Percentiles rank a stretch among this genome's conserved stretches.
These are phyloP conservation scores for Gracilaria caudata DNA, from an alignment of 23 red algal species.

Conservation along the genomic window DNA sequence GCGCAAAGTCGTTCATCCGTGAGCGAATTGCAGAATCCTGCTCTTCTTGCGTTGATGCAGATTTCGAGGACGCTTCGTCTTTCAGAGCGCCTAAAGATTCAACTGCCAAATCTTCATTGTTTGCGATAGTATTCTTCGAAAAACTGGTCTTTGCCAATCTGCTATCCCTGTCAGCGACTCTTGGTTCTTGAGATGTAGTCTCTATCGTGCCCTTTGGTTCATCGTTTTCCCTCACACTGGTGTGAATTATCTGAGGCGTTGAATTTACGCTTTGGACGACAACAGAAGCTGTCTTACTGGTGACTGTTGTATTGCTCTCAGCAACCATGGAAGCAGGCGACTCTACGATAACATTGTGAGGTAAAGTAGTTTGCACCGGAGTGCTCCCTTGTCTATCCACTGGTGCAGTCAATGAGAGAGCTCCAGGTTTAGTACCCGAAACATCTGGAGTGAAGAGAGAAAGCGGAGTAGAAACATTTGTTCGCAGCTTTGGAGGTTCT, in stretches of 20 bases:
- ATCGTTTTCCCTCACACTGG: neutral
- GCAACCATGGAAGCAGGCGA: neutral
- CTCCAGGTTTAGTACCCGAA: neutral
- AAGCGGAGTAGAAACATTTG: conserved; percentile 19
- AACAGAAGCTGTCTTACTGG: conserved; percentile 18
- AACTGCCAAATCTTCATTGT: conserved; percentile 1
- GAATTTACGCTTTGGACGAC: conserved; percentile 29
- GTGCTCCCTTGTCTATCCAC: neutral
- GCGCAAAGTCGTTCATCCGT: conserved; percentile 72
- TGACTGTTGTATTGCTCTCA: neutral
- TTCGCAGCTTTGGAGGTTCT: conserved; percentile 11
- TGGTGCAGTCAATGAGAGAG: neutral
- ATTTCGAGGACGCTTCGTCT: neutral
- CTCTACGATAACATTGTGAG: conserved; percentile 10
- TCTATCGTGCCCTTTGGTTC: neutral
- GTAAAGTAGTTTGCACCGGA: neutral
- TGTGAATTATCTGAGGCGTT: neutral
- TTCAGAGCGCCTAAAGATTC: conserved; percentile 22
- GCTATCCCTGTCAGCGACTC: neutral
- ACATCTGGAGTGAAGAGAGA: neutral
- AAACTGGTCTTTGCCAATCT: neutral
- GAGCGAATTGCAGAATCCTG: conserved; percentile 53
- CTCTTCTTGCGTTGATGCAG: conserved; percentile 10
- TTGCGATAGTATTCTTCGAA: neutral
- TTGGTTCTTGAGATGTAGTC: neutral